phyloP scores from a whole-genome alignment of 1,284 basidiomycete species.

The Sporisorium exsertum region DNA sequence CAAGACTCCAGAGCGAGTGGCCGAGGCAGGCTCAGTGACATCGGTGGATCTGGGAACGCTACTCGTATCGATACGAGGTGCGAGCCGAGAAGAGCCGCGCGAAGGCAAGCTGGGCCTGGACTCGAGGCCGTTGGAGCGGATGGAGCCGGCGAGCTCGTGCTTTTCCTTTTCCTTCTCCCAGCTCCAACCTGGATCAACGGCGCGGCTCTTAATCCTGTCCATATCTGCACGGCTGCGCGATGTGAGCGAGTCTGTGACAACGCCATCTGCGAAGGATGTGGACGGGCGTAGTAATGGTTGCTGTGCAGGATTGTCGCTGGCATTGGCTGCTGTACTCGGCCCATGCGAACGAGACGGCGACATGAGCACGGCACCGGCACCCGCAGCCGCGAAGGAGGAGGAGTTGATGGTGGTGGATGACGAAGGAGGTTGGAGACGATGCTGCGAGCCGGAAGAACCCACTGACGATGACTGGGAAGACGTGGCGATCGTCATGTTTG shows the following conservation, averaged over 20 bases:
- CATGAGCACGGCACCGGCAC: conserved; percentile 7
- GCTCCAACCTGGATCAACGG: conserved; percentile 54
- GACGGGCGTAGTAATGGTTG: conserved; percentile 28
- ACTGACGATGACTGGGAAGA: background rate
- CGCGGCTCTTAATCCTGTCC: conserved; percentile 52
- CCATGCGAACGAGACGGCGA: conserved; percentile 24
- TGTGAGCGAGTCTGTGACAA: conserved; percentile 9
- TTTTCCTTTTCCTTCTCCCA: conserved; percentile 51
- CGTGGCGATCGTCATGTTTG: conserved; percentile 14
- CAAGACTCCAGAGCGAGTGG: conserved; percentile 11
- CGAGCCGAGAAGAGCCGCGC: conserved; percentile 31
- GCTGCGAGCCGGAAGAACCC: conserved; percentile 15
- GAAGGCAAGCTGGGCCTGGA: conserved; percentile 39
- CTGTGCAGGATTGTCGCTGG: conserved; percentile 4
- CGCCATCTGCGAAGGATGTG: conserved; percentile 31
- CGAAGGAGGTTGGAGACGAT: conserved; percentile 7
- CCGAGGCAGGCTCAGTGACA: conserved; percentile 4
- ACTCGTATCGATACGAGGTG: conserved; percentile 40
- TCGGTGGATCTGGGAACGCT: conserved; percentile 1
- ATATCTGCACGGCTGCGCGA: conserved; percentile 46
- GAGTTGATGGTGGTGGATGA: background rate
- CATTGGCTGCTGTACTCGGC: background rate
- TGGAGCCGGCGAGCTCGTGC: conserved; percentile 27
- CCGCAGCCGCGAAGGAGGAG: no score
- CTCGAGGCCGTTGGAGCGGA: conserved; percentile 42